A percentile compares a stretch with the other conserved stretches of the same genome.
phyloP scores from a whole-genome alignment of 1,139 yeast species.

The Yamadazyma sp. region DNA sequence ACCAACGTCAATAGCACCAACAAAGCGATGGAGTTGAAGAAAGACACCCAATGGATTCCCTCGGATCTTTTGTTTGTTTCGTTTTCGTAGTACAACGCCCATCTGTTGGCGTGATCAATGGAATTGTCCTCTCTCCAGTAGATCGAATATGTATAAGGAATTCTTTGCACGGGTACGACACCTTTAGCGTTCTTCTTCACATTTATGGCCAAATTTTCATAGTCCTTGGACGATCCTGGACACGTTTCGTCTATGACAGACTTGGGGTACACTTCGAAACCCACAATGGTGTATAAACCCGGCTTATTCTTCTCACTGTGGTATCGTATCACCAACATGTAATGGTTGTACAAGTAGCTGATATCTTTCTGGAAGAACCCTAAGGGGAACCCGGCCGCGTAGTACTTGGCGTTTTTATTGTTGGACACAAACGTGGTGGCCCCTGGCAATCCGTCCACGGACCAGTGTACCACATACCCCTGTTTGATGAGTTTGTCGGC shows the following conservation, averaged over 20 bases:
- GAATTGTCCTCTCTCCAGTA: conserved; percentile 84
- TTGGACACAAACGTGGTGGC: conserved; percentile 80
- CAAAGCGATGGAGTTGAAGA: conserved; percentile 64
- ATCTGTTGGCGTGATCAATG: conserved; percentile 66
- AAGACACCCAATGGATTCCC: conserved; percentile 70
- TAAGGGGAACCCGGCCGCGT: conserved; percentile 84
- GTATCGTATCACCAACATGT: conserved; percentile 76
- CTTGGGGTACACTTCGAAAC: conserved; percentile 87
- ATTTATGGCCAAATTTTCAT: conserved; percentile 51
- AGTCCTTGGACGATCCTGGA: conserved; percentile 66
- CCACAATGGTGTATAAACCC: conserved; percentile 66
- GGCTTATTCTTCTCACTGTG: conserved; percentile 47
- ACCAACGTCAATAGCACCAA: conserved; percentile 57
- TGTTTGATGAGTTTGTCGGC: conserved; percentile 65
- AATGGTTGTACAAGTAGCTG: conserved; percentile 72
- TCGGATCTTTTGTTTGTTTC: conserved; percentile 44
- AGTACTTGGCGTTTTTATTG: conserved; percentile 61
- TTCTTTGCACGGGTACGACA: conserved; percentile 25
- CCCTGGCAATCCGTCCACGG: conserved; percentile 81
- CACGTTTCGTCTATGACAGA: conserved; percentile 68
- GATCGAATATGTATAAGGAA: conserved; percentile 83
- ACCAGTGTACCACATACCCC: conserved; percentile 83
- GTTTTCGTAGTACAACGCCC: conserved; percentile 70
- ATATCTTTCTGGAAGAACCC: conserved; percentile 65
- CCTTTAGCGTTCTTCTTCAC: conserved; percentile 20